Percentiles rank a stretch among this genome's conserved stretches.
phyloP scores from a whole-genome alignment of 2,329 filamentous ascomycete species.

The Cytospora leucostoma region DNA sequence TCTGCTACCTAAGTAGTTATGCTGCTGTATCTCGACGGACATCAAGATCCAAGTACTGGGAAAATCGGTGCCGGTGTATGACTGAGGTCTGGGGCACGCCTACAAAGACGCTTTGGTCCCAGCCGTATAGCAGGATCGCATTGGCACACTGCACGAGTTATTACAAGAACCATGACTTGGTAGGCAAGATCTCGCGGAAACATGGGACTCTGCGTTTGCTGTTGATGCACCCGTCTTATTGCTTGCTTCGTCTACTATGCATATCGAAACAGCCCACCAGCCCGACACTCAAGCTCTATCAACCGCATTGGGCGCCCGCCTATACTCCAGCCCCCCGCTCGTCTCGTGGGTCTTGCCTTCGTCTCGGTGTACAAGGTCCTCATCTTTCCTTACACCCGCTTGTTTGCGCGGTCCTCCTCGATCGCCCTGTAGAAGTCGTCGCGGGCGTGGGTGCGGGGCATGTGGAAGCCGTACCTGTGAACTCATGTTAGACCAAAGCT shows the following conservation, averaged over 20 bases:
- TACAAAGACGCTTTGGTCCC: not conserved
- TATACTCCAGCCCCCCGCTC: not conserved
- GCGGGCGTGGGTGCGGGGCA: constrained; percentile 59
- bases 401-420: constrained; percentile 56
- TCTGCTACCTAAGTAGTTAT: not conserved
- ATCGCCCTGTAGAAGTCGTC: constrained; percentile 61
- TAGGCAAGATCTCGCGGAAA: not conserved
- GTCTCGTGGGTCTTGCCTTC: not conserved
- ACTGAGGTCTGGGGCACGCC: not conserved
- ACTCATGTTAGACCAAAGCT: constrained; percentile 8
- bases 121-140: not conserved
- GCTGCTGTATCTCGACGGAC: not conserved
- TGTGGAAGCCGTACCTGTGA: constrained; percentile 62
- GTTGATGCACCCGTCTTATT: constrained; percentile 28
- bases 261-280: constrained; percentile 28
- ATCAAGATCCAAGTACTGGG: not conserved
- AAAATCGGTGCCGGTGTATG: not conserved
- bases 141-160: not conserved
- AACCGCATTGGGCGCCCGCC: constrained; percentile 3
- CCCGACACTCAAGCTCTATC: constrained; percentile 21
- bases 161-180: not conserved
- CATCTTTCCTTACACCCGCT: constrained; percentile 22
- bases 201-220: not conserved
- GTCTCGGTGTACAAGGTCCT: not conserved
- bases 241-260: constrained; percentile 35